Conservation (phyloP, 768 basidiomycete species). For the Steccherinum ochraceum region DNA sequence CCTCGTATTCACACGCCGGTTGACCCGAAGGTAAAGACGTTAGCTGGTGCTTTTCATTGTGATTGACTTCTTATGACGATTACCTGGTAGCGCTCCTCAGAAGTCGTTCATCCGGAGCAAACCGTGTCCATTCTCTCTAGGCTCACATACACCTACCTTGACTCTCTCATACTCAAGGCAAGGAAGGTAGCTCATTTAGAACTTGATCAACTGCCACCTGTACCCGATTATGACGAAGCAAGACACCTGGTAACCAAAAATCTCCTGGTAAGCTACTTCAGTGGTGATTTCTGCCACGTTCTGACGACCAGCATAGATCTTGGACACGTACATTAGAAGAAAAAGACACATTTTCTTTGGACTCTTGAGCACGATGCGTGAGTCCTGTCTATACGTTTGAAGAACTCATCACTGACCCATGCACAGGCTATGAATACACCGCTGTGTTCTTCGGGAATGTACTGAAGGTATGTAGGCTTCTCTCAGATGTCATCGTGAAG, state of each 20-base stretch:
- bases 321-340: slow-evolving; percentile 13
- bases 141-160: slow-evolving; percentile 43
- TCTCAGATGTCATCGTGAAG: slow-evolving; percentile 2
- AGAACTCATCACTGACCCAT: slow-evolving; percentile 11
- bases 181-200: slow-evolving; percentile 34
- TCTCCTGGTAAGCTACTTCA: slow-evolving; percentile 16
- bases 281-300: background rate
- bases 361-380: slow-evolving; percentile 16
- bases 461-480: too few relatives aligned
- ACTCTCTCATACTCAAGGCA: slow-evolving; percentile 38
- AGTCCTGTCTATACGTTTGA: slow-evolving; percentile 1
- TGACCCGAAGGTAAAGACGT: slow-evolving; percentile 6
- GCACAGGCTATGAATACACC: slow-evolving; percentile 2
- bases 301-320: slow-evolving; percentile 3
- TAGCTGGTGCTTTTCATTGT: background rate
- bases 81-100: slow-evolving; percentile 10
- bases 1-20: slow-evolving; percentile 19
- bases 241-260: slow-evolving; percentile 24
- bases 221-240: slow-evolving; percentile 38
- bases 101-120: slow-evolving; percentile 18
- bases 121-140: slow-evolving; percentile 20
- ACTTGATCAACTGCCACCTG: slow-evolving; percentile 33
- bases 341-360: slow-evolving; percentile 22
- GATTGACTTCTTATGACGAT: background rate
- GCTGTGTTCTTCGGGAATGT: too few relatives aligned